Base-by-base conservation (phyloP, 2,329 filamentous ascomycete species). In the Paracamarosporium sp. region DNA sequence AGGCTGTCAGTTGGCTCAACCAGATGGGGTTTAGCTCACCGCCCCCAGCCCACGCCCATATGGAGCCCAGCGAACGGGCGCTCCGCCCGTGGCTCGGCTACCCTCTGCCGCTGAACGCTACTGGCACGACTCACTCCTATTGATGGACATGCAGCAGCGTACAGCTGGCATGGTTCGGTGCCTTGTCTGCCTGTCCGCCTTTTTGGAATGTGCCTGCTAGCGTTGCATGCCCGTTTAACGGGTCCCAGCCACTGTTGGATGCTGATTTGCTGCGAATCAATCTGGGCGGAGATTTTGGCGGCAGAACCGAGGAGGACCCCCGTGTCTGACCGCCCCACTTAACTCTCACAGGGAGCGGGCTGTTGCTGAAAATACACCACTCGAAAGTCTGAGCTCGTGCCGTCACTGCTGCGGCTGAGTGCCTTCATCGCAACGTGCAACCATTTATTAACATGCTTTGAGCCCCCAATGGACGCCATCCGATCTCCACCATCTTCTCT, bases 331-430 rank as follows among this genome's bases (percentile, higher is more conserved):
- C 53, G 72, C 68, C 69, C 73, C 73, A 68, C 70, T 73, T 56
- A 48, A 68, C 70, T 68, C 69, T 72, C 56, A 70, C 67, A 59
- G 57, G 46, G 45, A 40, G 30, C 31, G 40, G 55, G 50, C 55
- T 61, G 58, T 61, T 65, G 64, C 71, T 69, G 65, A 66, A 72
- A 71, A 72, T 73, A 72, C 67, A 59, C 57, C 41, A 56, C 50
- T 31, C 61, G 48, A 51, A 33, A 60, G 59, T 53, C 60, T 57
- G 55, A 63, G 65, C 59, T 64, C 56, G 61, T 65, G 61, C 62
- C 66, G 67, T 65, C 61, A 68, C 59, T 58, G 55, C 59, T 71
- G 71, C 68, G 70, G 72, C 72, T 73, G 69, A 73, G 66, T 68
- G 53, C 41, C 44, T 33, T 61, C 55, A 31, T 53, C 55, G 45